Evolutionary conservation across 2,329 filamentous ascomycete genomes (phyloP).

Genomic region (Colletotrichum sojae): DNA sequence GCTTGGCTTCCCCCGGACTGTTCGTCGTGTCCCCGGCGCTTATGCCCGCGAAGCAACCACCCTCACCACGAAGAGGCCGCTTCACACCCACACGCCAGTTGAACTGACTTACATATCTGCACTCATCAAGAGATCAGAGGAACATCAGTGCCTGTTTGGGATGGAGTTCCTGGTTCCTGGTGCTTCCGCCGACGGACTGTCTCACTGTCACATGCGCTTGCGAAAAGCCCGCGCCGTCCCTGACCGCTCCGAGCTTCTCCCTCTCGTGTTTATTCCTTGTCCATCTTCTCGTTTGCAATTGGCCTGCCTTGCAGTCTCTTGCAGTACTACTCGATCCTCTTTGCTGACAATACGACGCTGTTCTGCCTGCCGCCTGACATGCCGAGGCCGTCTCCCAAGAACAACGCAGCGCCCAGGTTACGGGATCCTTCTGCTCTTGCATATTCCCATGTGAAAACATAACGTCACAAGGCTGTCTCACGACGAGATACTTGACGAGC

Average conservation of each 20-base stretch:
- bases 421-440: constrained; percentile 7
- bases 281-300: background rate
- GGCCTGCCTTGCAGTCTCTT: background rate
- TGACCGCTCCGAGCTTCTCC: constrained; percentile 10
- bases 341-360: constrained; percentile 16
- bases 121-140: constrained; percentile 17
- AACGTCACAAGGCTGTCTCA: constrained; percentile 31
- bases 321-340: background rate
- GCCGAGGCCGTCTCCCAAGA: constrained; percentile 20
- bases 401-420: no score
- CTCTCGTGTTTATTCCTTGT: background rate
- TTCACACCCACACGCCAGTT: constrained; percentile 8
- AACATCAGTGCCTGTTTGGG: constrained; percentile 26
- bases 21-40: constrained; percentile 15
- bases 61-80: background rate
- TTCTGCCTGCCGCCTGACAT: constrained; percentile 27
- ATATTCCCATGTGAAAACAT: constrained; percentile 37
- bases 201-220: constrained; percentile 30
- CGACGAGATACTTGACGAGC: constrained; percentile 15
- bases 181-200: constrained; percentile 11
- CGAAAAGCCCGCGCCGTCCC: background rate
- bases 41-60: constrained; percentile 22
- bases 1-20: constrained; percentile 18
- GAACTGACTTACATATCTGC: background rate
- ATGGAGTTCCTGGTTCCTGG: constrained; percentile 40